phyloP scores from a whole-genome alignment of 1,284 basidiomycete genomes.

The Sporisorium graminicola region DNA sequence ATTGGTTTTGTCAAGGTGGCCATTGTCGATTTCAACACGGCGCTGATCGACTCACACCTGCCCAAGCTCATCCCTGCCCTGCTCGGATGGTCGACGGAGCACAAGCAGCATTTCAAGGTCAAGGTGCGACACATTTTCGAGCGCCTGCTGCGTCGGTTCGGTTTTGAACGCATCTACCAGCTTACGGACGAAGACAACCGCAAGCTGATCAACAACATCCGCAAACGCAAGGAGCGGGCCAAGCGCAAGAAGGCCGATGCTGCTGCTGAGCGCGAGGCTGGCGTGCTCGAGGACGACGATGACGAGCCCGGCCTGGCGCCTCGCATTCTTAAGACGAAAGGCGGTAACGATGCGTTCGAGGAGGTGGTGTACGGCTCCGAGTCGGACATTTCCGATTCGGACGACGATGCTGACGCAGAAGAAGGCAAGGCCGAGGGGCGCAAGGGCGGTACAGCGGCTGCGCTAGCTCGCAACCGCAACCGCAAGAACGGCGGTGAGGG shows the following conservation, averaged over 20 bases:
- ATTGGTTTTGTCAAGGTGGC: conserved; percentile 95
- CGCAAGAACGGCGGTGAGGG: conserved; percentile 40
- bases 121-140: conserved; percentile 98
- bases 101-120: conserved; percentile 98
- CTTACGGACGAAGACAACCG: conserved; percentile 78
- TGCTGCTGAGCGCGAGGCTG: conserved; percentile 72
- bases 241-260: conserved; percentile 73
- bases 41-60: conserved; percentile 82
- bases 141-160: conserved; percentile 90
- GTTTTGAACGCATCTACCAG: conserved; percentile 81
- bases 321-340: conserved; percentile 50
- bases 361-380: conserved; percentile 68
- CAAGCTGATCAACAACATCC: conserved; percentile 87
- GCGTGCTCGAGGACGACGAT: conserved; percentile 38
- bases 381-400: conserved; percentile 60
- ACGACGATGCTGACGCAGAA: conserved; percentile 52
- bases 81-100: conserved; percentile 92
- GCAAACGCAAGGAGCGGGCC: conserved; percentile 89
- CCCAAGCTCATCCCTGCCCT: conserved; percentile 84
- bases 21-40: conserved; percentile 83
- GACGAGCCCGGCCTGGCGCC: conserved; percentile 49
- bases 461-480: conserved; percentile 35
- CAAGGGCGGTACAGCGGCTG: conserved; percentile 42
- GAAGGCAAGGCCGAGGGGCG: conserved; percentile 33
- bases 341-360: conserved; percentile 69